Evolutionary conservation across 1,284 basidiomycete species (phyloP).

Genomic region (Tremellales sp.): DNA sequence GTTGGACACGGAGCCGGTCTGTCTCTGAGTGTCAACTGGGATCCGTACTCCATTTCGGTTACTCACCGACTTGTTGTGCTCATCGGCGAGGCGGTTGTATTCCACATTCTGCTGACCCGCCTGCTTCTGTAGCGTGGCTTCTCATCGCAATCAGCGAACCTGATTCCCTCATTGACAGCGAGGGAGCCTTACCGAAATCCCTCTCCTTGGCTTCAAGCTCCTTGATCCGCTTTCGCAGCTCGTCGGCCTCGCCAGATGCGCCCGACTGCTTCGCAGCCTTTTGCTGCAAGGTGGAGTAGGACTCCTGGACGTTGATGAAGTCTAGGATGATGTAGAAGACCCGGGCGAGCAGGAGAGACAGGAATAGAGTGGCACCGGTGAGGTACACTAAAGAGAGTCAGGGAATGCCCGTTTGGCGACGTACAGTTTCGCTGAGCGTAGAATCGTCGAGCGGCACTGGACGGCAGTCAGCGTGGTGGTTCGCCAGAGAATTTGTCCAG

Average conservation of each 20-base stretch:
- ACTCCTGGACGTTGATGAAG: constrained; percentile 83
- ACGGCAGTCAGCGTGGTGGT: not conserved
- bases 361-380: constrained; percentile 88
- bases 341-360: constrained; percentile 85
- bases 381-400: constrained; percentile 65
- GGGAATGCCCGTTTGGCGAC: constrained; percentile 9
- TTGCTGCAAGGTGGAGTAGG: constrained; percentile 76
- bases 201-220: constrained; percentile 63
- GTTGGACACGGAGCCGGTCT: constrained; percentile 57
- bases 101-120: constrained; percentile 69
- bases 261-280: constrained; percentile 52
- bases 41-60: not conserved
- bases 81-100: constrained; percentile 73
- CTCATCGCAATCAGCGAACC: not conserved
- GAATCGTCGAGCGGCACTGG: constrained; percentile 74
- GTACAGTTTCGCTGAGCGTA: constrained; percentile 64
- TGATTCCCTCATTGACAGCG: not conserved
- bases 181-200: constrained; percentile 61
- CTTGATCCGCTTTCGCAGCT: constrained; percentile 60
- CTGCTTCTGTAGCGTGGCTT: constrained; percentile 79
- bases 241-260: constrained; percentile 46
- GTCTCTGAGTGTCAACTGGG: not conserved
- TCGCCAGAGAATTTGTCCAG: not conserved
- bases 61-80: constrained; percentile 61
- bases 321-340: constrained; percentile 89